Conservation (phyloP, 257 asterid species). For the Catharanthus roseus region DNA sequence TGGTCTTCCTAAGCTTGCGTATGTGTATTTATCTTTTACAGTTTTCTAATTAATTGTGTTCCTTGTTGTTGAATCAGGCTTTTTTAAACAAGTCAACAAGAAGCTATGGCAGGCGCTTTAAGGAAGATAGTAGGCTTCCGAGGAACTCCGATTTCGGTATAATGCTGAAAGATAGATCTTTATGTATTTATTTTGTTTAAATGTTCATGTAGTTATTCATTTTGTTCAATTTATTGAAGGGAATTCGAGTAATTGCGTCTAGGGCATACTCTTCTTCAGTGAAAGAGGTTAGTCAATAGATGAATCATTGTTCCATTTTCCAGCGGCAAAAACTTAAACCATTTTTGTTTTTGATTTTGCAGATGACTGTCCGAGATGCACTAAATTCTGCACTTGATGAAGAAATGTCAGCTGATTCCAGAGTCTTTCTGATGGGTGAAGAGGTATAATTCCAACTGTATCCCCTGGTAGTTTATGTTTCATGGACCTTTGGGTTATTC, state of each 20-base stretch:
- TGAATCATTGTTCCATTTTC: neutral
- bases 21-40: too few relatives aligned
- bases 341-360: slow-evolving; percentile 14
- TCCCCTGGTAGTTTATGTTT: slow-evolving; percentile 4
- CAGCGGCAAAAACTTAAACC: neutral
- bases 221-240: slow-evolving; percentile 19
- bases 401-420: slow-evolving; percentile 97
- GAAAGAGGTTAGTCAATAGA: slow-evolving; percentile 42
- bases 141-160: slow-evolving; percentile 4
- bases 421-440: slow-evolving; percentile 89
- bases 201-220: neutral
- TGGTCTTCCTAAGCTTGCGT: too few relatives aligned
- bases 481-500: slow-evolving; percentile 14
- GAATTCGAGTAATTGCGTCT: slow-evolving; percentile 49
- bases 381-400: slow-evolving; percentile 90
- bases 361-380: slow-evolving; percentile 96
- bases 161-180: neutral
- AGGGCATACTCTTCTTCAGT: slow-evolving; percentile 63
- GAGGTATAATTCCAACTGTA: slow-evolving; percentile 46
- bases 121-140: neutral
- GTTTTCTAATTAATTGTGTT: too few relatives aligned
- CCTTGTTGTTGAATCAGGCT: neutral
- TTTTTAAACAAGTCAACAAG: neutral
- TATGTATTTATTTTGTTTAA: neutral
- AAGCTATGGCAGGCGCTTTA: slow-evolving; percentile 2